A percentile compares a stretch with the other conserved stretches of the same genome.
These are phyloP conservation scores for Psilocybe tampanensis DNA, from an alignment of 768 basidiomycete genomes.

Conservation along the genomic window DNA sequence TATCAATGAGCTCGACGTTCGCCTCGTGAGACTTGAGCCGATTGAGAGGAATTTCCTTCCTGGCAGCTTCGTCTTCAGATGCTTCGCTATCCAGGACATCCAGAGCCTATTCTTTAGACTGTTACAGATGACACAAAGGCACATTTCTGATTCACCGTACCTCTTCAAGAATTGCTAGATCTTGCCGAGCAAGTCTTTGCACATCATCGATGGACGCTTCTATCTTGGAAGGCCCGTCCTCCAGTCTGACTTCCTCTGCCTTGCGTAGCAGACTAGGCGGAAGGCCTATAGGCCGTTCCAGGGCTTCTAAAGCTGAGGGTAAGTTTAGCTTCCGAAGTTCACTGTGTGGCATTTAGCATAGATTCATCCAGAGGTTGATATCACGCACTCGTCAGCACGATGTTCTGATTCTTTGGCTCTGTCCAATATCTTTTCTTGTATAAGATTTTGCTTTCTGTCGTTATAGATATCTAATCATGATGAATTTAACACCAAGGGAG, in stretches of 20 bases:
- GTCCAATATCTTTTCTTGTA: conserved; percentile 68
- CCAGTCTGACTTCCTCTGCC: conserved; percentile 80
- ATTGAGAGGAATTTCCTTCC: conserved; percentile 47
- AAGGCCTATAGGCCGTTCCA: conserved; percentile 84
- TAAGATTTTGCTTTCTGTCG: conserved; percentile 71
- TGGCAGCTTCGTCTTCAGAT: conserved; percentile 76
- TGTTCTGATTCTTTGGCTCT: conserved; percentile 65
- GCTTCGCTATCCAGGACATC: conserved; percentile 92
- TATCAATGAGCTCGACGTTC: conserved; percentile 71
- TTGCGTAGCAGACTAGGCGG: conserved; percentile 87
- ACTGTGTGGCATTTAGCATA: conserved; percentile 35
- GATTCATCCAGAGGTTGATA: neutral
- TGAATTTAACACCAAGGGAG: neutral
- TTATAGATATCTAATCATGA: conserved; percentile 69
- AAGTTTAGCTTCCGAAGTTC: conserved; percentile 72
- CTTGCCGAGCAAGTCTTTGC: conserved; percentile 61
- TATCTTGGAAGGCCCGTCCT: conserved; percentile 75
- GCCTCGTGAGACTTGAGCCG: conserved; percentile 78
- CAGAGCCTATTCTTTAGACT: conserved; percentile 57
- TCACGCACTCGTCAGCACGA: conserved; percentile 57
- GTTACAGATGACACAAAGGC: neutral
- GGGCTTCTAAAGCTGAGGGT: conserved; percentile 83
- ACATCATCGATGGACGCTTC: conserved; percentile 75
- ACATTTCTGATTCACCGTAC: conserved; percentile 38
- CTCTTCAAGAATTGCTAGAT: conserved; percentile 71